Evolutionary conservation across 306 rosid genomes (phyloP).

Genomic region (Quercus robur): DNA sequence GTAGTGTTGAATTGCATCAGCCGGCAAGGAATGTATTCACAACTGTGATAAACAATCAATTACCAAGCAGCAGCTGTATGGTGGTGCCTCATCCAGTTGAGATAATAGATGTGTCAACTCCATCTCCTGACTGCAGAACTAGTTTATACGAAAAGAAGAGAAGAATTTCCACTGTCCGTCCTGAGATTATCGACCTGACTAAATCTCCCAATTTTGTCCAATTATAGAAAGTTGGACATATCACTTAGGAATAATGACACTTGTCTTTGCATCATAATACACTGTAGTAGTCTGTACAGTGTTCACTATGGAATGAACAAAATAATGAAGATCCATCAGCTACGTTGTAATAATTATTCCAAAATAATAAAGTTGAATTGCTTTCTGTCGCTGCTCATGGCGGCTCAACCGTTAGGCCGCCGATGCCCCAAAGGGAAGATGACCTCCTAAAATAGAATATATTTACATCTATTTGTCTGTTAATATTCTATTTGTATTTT

Average conservation of each 20-base stretch:
- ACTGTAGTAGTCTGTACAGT: neutral
- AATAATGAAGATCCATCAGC: neutral
- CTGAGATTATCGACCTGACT: constrained; percentile 68
- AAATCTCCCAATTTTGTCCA: constrained; percentile 69
- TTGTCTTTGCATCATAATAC: neutral
- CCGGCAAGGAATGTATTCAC: constrained; percentile 22
- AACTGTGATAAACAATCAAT: neutral
- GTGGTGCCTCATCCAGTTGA: constrained; percentile 47
- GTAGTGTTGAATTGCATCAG: constrained; percentile 18
- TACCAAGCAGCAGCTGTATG: constrained; percentile 6
- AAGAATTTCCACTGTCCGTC: constrained; percentile 35
- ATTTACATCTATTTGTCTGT: no score
- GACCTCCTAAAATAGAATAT: no score
- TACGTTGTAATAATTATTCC: neutral
- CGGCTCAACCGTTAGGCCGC: no score
- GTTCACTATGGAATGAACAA: neutral
- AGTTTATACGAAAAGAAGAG: constrained; percentile 47
- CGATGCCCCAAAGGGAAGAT: no score
- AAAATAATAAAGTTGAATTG: constrained; percentile 3
- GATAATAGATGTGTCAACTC: constrained; percentile 73
- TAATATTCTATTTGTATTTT: no score
- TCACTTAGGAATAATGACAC: constrained; percentile 10
- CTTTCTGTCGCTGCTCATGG: no score
- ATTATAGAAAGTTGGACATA: constrained; percentile 34
- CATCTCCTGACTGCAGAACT: constrained; percentile 63